Conservation (phyloP, 2,329 filamentous ascomycete species). For the Sporothrix protearum region DNA sequence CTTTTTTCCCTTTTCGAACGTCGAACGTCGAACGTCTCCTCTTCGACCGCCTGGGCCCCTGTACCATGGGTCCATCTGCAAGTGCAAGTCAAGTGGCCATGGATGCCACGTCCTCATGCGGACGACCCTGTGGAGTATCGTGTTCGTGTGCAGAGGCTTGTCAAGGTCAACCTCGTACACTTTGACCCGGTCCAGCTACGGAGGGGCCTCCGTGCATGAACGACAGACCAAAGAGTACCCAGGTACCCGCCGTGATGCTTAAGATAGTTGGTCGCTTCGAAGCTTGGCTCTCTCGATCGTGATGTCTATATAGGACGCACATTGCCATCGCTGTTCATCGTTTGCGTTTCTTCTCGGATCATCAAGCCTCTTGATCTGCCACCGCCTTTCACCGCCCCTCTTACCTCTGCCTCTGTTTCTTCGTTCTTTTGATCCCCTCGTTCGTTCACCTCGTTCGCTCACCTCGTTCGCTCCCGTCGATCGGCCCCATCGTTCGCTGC, state of each 20-base stretch:
- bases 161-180: neutral
- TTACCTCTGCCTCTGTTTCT: neutral
- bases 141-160: neutral
- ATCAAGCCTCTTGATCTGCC: conserved; percentile 16
- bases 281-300: neutral
- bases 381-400: neutral
- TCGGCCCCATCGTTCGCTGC: no score
- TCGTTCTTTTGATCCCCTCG: neutral
- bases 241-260: neutral
- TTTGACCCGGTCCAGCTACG: neutral
- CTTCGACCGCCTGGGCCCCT: neutral
- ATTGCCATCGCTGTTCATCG: neutral
- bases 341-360: neutral
- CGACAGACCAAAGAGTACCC: neutral
- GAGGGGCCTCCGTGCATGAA: neutral
- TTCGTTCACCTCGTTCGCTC: neutral
- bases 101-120: neutral
- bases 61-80: neutral
- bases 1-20: neutral
- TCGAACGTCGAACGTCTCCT: neutral
- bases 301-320: neutral
- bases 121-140: neutral
- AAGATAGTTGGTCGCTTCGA: neutral
- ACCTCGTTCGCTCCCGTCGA: neutral
- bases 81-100: neutral